A percentile compares a stretch with the other conserved stretches of the same genome.
These are phyloP conservation scores for Tylopilus orsonianus DNA, from an alignment of 1,284 basidiomycete genomes.

Conservation along the genomic window DNA sequence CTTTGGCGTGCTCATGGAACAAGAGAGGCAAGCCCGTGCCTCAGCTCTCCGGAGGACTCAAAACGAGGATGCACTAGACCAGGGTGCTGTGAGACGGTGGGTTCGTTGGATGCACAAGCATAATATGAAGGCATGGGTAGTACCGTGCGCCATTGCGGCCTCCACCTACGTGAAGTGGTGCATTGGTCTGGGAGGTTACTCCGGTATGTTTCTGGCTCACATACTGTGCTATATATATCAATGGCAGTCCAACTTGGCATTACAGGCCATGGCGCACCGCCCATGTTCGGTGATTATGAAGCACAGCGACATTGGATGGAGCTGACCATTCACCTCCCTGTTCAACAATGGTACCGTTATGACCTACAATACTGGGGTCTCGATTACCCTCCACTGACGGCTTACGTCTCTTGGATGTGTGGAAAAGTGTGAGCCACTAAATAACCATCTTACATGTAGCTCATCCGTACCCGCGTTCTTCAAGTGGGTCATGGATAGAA, in stretches of 20 bases:
- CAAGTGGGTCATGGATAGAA: slow-evolving; percentile 67
- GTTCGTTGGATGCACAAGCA: slow-evolving; percentile 76
- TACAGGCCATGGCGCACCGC: slow-evolving; percentile 67
- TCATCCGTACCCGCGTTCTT: slow-evolving; percentile 6
- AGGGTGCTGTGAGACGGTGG: slow-evolving; percentile 60
- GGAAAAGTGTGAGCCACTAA: slow-evolving; percentile 55
- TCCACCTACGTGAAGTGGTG: slow-evolving; percentile 64
- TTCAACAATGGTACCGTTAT: slow-evolving; percentile 81
- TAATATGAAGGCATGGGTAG: slow-evolving; percentile 56
- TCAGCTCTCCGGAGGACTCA: slow-evolving; percentile 11
- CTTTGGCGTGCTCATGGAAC: slow-evolving; percentile 39
- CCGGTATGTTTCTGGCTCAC: slow-evolving; percentile 52
- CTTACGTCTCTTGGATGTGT: slow-evolving; percentile 81
- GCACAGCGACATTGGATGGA: slow-evolving; percentile 97
- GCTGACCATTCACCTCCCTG: slow-evolving; percentile 74
- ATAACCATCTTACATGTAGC: not conserved
- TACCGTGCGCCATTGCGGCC: slow-evolving; percentile 51
- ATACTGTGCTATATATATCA: not conserved
- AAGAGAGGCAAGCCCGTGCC: slow-evolving; percentile 30
- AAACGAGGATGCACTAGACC: slow-evolving; percentile 30
- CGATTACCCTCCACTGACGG: slow-evolving; percentile 91
- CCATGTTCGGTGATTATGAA: slow-evolving; percentile 91
- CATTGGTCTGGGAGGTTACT: slow-evolving; percentile 77
- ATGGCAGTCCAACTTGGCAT: not conserved
- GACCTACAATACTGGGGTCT: slow-evolving; percentile 90